Percentiles rank a stretch among this genome's conserved stretches.
These are phyloP conservation scores for Phaeotremella fagi DNA, from an alignment of 768 basidiomycete species.

Conservation along the genomic window DNA sequence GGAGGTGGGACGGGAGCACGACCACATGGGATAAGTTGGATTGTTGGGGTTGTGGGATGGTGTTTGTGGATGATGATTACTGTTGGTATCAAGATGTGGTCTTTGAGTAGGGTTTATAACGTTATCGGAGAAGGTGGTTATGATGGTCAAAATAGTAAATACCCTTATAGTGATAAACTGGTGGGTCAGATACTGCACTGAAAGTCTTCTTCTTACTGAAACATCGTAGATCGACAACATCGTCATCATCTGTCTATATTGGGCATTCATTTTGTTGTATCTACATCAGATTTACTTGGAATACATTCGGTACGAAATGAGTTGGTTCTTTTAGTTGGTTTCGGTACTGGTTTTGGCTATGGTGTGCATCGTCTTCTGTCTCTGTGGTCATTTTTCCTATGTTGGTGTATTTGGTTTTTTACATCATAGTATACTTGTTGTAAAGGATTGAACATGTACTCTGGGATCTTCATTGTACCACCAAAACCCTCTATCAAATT, in stretches of 20 bases:
- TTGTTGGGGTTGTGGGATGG: background rate
- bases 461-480: too few relatives aligned
- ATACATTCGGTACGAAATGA: constrained; percentile 3
- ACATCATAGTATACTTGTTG: too few relatives aligned
- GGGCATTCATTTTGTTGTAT: background rate
- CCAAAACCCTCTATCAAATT: too few relatives aligned
- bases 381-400: too few relatives aligned
- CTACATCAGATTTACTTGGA: constrained; percentile 2
- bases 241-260: constrained; percentile 3
- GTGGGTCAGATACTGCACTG: background rate
- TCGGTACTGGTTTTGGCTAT: too few relatives aligned
- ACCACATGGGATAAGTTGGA: constrained; percentile 5
- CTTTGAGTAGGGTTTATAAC: background rate
- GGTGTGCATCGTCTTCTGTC: too few relatives aligned
- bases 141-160: constrained; percentile 4
- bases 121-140: background rate
- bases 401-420: too few relatives aligned
- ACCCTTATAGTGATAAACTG: constrained; percentile 4
- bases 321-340: background rate
- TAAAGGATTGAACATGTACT: too few relatives aligned
- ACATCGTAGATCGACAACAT: constrained; percentile 3
- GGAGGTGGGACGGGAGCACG: background rate
- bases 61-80: constrained; percentile 3
- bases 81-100: constrained; percentile 8
- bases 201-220: background rate